Percentiles rank a stretch among this genome's conserved stretches.
Evolutionary conservation across 495 filamentous ascomycete genomes (phyloP).

Genomic region (Wilcoxina mikolae): DNA sequence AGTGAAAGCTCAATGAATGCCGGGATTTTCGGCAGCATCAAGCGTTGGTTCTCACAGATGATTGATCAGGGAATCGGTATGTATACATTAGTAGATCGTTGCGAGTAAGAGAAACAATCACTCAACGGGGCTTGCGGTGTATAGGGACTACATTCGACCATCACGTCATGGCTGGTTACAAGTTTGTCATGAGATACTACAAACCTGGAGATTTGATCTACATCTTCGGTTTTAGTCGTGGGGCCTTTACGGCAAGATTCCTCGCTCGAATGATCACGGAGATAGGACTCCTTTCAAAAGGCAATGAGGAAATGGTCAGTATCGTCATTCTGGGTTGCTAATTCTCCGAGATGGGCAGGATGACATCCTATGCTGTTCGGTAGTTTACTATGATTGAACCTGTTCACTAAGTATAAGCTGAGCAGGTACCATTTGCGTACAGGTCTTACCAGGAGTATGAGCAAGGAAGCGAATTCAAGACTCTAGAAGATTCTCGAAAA

Average conservation of each 20-base stretch:
- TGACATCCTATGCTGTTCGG: no score
- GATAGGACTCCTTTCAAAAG: constrained; percentile 34
- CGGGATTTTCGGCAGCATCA: constrained; percentile 15
- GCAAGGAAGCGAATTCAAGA: constrained; percentile 6
- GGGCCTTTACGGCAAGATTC: constrained; percentile 38
- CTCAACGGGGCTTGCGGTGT: neutral
- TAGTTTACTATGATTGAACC: no score
- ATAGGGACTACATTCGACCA: constrained; percentile 32
- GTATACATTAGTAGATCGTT: neutral
- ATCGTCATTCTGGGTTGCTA: neutral
- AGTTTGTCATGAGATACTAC: constrained; percentile 36
- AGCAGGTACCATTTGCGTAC: constrained; percentile 27
- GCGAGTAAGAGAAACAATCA: neutral
- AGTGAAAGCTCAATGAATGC: constrained; percentile 21
- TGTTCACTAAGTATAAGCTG: no score
- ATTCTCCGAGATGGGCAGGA: neutral
- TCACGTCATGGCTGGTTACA: constrained; percentile 37
- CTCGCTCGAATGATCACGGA: constrained; percentile 36
- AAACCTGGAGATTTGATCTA: constrained; percentile 33
- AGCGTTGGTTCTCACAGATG: neutral
- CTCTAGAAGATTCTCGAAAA: constrained; percentile 19
- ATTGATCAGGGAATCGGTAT: neutral
- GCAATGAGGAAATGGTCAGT: constrained; percentile 36
- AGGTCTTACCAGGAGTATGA: constrained; percentile 25
- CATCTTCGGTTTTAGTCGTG: constrained; percentile 38